Evolutionary conservation across 371 early-diverging fungal genomes (phyloP).

Genomic region (Mortierella sp.): DNA sequence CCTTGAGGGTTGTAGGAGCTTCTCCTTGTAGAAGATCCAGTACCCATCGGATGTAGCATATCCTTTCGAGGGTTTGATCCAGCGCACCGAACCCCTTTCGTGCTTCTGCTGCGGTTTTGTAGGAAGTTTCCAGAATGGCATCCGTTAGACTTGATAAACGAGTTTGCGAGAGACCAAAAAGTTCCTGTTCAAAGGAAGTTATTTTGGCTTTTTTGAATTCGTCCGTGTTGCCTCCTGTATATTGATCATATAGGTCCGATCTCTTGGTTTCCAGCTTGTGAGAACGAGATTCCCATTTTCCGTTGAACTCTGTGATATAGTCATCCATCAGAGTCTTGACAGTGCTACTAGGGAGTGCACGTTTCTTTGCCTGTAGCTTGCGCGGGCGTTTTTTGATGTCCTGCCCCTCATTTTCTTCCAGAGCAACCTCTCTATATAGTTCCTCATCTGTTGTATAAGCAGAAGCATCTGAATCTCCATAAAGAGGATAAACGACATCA

Average conservation of each 20-base stretch:
- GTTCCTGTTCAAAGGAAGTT: neutral
- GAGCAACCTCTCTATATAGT: constrained; percentile 25
- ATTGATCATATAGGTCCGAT: neutral
- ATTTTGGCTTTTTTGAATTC: too few species aligned
- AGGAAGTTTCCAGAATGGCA: constrained; percentile 39
- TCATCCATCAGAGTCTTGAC: constrained; percentile 23
- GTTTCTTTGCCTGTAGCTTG: neutral
- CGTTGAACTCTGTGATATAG: constrained; percentile 5
- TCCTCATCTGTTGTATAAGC: constrained; percentile 54
- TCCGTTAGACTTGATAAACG: constrained; percentile 28
- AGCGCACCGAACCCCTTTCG: constrained; percentile 37
- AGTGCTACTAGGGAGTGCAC: neutral
- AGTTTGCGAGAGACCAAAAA: constrained; percentile 17
- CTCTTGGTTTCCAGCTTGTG: constrained; percentile 2
- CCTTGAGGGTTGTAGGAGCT: constrained; percentile 3
- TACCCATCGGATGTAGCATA: constrained; percentile 45
- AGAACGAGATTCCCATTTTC: constrained; percentile 4
- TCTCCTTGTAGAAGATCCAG: constrained; percentile 32
- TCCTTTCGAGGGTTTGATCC: constrained; percentile 39
- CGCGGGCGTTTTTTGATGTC: constrained; percentile 5
- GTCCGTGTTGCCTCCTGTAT: too few species aligned
- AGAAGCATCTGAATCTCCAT: constrained; percentile 61
- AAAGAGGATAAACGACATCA: constrained; percentile 56
- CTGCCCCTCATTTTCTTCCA: constrained; percentile 15
- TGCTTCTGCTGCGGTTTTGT: constrained; percentile 17